Evolutionary conservation across 306 rosid species (phyloP), one percentile per base, ranked within the genome.

Genomic region (Macrotyloma uniflorum): DNA sequence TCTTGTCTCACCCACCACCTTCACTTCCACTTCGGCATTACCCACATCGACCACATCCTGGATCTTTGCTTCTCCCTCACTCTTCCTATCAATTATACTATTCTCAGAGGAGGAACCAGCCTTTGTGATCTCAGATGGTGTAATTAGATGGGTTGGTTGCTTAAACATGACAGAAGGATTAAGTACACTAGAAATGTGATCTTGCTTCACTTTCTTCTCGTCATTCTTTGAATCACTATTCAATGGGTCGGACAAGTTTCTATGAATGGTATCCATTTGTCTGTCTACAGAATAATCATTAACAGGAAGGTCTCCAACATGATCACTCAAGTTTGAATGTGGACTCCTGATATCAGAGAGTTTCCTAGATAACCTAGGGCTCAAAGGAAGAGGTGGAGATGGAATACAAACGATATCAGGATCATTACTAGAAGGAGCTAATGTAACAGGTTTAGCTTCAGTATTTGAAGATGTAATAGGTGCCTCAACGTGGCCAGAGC

Each of bases 61-160:
- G 81, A 90, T 83, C 78, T 72, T 87, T 83, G 89, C 72, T 73
- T 95, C 98, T 50, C 84, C 85, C 53, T 87, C 98, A 69, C 79
- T 88, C 87, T 83, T 90, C 75, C 85, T 79, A 53, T 93, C 99
- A 66, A 85, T 33, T 20, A 83, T 63, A 76, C 81, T 89, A 50
- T 94, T 77, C 64, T 89, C 97, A 45, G 97, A 85, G 67, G 99
- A 86, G 71, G 95, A 89, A 78, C 90, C 84, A 35, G 90, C 90
- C 86, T 84, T 93, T 67, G 85, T 80, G 72, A 96, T 82, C 86
- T 96, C 97, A 43, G 96, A 87, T 2, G 99, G 98, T 57, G 98
- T 96, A 67, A 96, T 83, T 32, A 96, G 81, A 88, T 96, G 99
- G 72, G 99, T 93, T 66, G 99, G 98, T 81, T 90, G 97, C 82